A percentile compares a stretch with the other conserved stretches of the same genome.
Evolutionary conservation across 306 rosid species (phyloP).

Genomic region (apple (Malus domestica)): DNA sequence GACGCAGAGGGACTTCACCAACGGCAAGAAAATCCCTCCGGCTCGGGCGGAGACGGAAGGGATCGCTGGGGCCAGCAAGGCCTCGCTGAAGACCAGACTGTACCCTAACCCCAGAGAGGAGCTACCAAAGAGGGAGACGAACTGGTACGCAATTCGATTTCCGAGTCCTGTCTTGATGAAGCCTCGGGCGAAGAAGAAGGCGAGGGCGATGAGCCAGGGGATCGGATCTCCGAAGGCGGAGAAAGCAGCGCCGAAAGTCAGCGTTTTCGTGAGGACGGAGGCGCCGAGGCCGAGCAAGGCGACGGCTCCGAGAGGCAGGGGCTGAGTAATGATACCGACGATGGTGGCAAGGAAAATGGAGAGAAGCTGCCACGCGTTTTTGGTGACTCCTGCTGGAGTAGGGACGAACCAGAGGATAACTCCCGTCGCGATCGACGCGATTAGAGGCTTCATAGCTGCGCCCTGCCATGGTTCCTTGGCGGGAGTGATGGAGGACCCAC

Average conservation of each 20-base stretch:
- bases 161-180: conserved; percentile 95
- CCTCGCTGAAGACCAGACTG: conserved; percentile 93
- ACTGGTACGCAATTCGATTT: conserved; percentile 82
- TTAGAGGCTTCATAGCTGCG: conserved; percentile 66
- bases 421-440: conserved; percentile 77
- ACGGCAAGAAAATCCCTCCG: conserved; percentile 85
- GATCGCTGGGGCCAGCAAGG: conserved; percentile 85
- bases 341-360: conserved; percentile 88
- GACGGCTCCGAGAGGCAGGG: conserved; percentile 90
- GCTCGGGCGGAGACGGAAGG: conserved; percentile 95
- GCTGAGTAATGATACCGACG: conserved; percentile 90
- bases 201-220: conserved; percentile 91
- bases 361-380: conserved; percentile 79
- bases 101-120: conserved; percentile 91
- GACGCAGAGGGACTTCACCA: conserved; percentile 80
- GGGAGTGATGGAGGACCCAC: conserved; percentile 21
- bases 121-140: conserved; percentile 85
- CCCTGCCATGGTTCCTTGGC: conserved; percentile 69
- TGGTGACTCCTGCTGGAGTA: conserved; percentile 66
- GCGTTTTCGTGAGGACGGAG: conserved; percentile 78
- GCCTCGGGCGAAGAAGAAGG: conserved; percentile 94
- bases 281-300: conserved; percentile 83
- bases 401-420: conserved; percentile 78
- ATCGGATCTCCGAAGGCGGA: conserved; percentile 95
- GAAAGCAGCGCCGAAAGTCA: conserved; percentile 79